phyloP scores from a whole-genome alignment of 1,284 basidiomycete species.

The Lignosus rhinocerotis region DNA sequence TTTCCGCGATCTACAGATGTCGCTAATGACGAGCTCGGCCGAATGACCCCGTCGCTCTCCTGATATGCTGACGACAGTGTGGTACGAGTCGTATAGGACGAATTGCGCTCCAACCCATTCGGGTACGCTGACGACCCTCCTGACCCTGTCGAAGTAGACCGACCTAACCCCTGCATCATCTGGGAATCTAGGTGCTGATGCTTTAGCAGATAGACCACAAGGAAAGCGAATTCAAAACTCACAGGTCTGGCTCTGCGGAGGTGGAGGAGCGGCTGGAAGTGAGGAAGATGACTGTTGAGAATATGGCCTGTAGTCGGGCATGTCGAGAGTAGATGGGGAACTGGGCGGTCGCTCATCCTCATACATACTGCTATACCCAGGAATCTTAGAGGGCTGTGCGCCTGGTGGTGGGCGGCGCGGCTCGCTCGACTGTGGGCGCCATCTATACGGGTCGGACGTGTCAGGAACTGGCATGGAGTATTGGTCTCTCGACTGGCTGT shows the following conservation, averaged over 20 bases:
- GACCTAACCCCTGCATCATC: slow-evolving; percentile 16
- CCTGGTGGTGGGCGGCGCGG: slow-evolving; percentile 22
- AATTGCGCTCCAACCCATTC: slow-evolving; percentile 25
- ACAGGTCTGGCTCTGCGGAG: slow-evolving; percentile 18
- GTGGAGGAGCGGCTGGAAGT: slow-evolving; percentile 6
- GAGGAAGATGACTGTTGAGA: slow-evolving; percentile 20
- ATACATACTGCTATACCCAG: slow-evolving; percentile 20
- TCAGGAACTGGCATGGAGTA: slow-evolving; percentile 31
- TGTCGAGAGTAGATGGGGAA: slow-evolving; percentile 28
- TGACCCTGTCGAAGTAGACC: slow-evolving; percentile 24
- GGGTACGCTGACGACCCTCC: slow-evolving; percentile 17
- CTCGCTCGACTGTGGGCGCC: slow-evolving; percentile 21
- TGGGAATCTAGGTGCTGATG: slow-evolving; percentile 12
- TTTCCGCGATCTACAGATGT: slow-evolving; percentile 33
- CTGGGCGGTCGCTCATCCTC: slow-evolving; percentile 26
- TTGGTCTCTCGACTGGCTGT: slow-evolving; percentile 16
- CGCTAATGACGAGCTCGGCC: slow-evolving; percentile 24
- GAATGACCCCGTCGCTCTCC: slow-evolving; percentile 21
- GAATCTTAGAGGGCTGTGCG: slow-evolving; percentile 21
- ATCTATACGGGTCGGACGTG: slow-evolving; percentile 16
- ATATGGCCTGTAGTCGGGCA: slow-evolving; percentile 21
- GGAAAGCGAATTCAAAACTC: neutral
- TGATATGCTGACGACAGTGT: slow-evolving; percentile 25
- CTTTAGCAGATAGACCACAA: neutral
- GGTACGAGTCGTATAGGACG: slow-evolving; percentile 23